Evolutionary conservation across 148 eudicot genomes (phyloP).

Genomic region (Diospyros kaki): DNA sequence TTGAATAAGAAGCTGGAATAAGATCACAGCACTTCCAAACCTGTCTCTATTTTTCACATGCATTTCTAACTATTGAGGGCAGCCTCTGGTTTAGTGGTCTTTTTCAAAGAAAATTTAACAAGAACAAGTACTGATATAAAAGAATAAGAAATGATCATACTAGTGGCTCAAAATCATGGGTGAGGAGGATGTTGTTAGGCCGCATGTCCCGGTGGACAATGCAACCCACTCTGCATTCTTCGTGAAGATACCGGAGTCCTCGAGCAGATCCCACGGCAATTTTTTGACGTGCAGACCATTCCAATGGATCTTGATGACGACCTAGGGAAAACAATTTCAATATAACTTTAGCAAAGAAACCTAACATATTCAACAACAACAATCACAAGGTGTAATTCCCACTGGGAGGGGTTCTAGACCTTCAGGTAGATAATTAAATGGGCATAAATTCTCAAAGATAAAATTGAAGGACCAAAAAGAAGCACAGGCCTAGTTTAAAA

Average conservation of each 20-base stretch:
- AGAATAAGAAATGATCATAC: constrained; percentile 13
- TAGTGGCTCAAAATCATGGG: constrained; percentile 50
- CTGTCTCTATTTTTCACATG: not conserved
- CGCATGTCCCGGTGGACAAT: constrained; percentile 49
- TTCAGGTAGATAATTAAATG: not conserved
- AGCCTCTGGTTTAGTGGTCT: too few relatives aligned
- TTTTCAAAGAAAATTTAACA: too few relatives aligned
- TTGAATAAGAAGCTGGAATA: not conserved
- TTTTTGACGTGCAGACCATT: constrained; percentile 42
- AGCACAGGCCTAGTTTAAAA: not conserved
- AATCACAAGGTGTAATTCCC: too few relatives aligned
- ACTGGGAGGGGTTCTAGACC: too few relatives aligned
- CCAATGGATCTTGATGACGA: constrained; percentile 23
- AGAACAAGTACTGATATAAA: not conserved
- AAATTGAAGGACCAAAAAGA: not conserved
- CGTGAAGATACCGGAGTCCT: constrained; percentile 45
- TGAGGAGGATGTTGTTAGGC: constrained; percentile 44
- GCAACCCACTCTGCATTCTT: constrained; percentile 52
- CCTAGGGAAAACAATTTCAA: constrained; percentile 12
- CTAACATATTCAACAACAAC: too few relatives aligned
- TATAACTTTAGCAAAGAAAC: constrained; percentile 4
- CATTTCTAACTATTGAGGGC: not conserved
- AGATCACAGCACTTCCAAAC: not conserved
- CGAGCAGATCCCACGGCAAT: constrained; percentile 45
- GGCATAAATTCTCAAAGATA: not conserved